Base-by-base conservation (phyloP, 2,329 filamentous ascomycete species). In the Balansia obtecta region DNA sequence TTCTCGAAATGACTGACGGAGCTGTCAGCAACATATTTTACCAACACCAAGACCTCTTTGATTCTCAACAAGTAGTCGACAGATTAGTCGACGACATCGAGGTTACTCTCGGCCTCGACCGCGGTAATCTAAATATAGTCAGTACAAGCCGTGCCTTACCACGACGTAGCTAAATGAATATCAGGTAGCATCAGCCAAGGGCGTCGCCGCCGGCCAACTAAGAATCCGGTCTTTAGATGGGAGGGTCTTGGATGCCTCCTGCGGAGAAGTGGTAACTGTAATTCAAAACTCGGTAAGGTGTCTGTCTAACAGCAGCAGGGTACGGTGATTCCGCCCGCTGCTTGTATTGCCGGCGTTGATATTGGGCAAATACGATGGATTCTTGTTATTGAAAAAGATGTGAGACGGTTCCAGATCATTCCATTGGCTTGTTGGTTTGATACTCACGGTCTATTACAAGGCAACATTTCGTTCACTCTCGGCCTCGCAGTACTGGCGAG, bases 351-450 rank as follows among this genome's bases (percentile, higher is more conserved):
- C 0, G 61, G 60, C 2, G 57, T 86, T 1, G 64, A 79, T 39
- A 63, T 83, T n/a, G 61, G 63, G 0, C 52, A 59, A 1, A 65
- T 76, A 2, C 68, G 69, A 49, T 89, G 83, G 85, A 68, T 90
- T 42, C 67, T 91, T 0, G 76, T 91, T 0, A 75, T 91, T 48
- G 87, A 93, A 61, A 91, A 93, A 66, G 87, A 93, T 71, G 85
- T 80, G 56, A 51, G 63, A 50, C 12, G 2, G 10, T 7, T 18
- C 11, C 1, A 8, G 34, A 45, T 6, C 20, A 44, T 15, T 13
- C 4, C 27, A 32, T 9, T 6, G 13, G n/a, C 11, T n/a, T 39
- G 7, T 6, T 8, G 11, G 34, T 7, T 7, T 7, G 22, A 22
- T 8, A 27, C 18, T 37, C 2, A 22, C 44, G 13, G 38, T n/a